These are phyloP conservation scores for Penicillium thymicola DNA, from an alignment of 2,329 filamentous ascomycete species.

Conservation along the genomic window DNA sequence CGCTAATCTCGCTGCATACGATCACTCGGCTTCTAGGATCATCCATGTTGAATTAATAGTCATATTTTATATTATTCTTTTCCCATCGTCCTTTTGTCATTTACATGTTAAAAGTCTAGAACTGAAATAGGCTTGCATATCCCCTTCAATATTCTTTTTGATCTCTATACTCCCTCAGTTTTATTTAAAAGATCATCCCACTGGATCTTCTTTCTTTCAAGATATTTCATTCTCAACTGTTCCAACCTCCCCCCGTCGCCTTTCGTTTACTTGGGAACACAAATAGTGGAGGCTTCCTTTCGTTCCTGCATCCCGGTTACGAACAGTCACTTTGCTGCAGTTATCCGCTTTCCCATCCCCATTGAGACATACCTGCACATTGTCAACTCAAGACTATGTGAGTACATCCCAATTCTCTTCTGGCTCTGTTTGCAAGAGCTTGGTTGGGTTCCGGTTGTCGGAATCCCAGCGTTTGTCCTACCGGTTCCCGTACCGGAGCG, in stretches of 20 bases:
- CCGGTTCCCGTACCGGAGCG: slow-evolving; percentile 7
- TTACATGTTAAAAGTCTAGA: slow-evolving; percentile 10
- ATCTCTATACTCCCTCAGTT: not conserved
- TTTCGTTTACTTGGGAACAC: slow-evolving; percentile 1
- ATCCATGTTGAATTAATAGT: slow-evolving; percentile 17
- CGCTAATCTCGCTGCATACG: slow-evolving; percentile 16
- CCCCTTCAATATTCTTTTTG: not conserved
- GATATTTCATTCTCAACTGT: slow-evolving; percentile 7
- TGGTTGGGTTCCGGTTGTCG: slow-evolving; percentile 13
- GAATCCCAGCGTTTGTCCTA: slow-evolving; percentile 8
- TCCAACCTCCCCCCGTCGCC: slow-evolving; percentile 3
- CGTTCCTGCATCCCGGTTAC: slow-evolving; percentile 22
- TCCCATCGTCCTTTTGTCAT: slow-evolving; percentile 11
- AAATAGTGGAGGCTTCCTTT: slow-evolving; percentile 8
- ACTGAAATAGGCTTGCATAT: slow-evolving; percentile 20
- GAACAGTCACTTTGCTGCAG: slow-evolving; percentile 17
- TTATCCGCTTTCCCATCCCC: slow-evolving; percentile 12
- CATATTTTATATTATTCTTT: not conserved
- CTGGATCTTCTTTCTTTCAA: slow-evolving; percentile 4
- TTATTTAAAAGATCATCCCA: slow-evolving; percentile 11
- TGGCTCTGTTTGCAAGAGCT: slow-evolving; percentile 13
- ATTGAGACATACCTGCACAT: slow-evolving; percentile 8
- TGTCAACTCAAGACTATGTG: slow-evolving; percentile 6
- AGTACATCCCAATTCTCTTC: slow-evolving; percentile 9
- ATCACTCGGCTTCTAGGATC: slow-evolving; percentile 21